These are phyloP conservation scores for Mesostigma viride DNA, from an alignment of 139 green algal species.

Conservation along the genomic window DNA sequence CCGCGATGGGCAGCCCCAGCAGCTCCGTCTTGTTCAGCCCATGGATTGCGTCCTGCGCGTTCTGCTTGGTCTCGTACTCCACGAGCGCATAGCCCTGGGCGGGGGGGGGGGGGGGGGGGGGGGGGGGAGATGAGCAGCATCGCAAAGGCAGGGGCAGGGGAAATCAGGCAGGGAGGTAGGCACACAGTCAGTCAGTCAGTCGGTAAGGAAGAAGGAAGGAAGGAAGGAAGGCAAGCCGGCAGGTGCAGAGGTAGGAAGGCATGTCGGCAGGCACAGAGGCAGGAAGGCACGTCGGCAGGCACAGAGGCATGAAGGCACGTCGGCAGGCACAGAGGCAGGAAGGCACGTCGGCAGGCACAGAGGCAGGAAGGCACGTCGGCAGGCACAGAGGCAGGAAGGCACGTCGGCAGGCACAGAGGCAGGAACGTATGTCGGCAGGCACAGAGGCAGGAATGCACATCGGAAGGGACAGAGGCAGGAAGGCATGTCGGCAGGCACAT, in stretches of 20 bases:
- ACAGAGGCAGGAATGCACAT: too few relatives aligned
- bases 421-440: too few relatives aligned
- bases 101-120: background rate
- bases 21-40: conserved; percentile 70
- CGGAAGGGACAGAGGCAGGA: too few relatives aligned
- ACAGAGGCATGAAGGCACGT: too few relatives aligned
- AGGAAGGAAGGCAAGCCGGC: background rate
- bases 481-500: too few relatives aligned
- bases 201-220: background rate
- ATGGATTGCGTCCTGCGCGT: conserved; percentile 77
- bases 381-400: too few relatives aligned
- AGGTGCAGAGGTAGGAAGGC: background rate
- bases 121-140: background rate
- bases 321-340: too few relatives aligned
- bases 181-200: background rate
- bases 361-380: too few relatives aligned
- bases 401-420: too few relatives aligned
- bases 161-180: too few relatives aligned
- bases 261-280: background rate
- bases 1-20: conserved; percentile 54
- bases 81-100: conserved; percentile 86
- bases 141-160: background rate
- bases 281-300: too few relatives aligned
- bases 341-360: too few relatives aligned
- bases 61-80: conserved; percentile 72